Conservation (phyloP, 495 filamentous ascomycete species). For the Lasiosphaeriaceae sp. region DNA sequence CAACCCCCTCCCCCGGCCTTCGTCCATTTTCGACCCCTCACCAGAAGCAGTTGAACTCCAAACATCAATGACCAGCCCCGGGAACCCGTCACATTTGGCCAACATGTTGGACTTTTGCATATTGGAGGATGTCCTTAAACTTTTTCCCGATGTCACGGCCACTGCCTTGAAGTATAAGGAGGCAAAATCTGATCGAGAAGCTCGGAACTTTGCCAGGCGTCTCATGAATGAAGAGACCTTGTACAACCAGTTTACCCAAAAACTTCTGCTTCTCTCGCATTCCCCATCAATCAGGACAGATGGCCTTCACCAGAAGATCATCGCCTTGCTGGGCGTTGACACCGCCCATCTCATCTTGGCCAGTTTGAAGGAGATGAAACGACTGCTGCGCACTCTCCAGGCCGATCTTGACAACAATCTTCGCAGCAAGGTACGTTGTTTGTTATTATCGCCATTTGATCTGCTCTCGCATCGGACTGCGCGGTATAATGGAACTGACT, state of each 20-base stretch:
- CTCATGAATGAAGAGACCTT: constrained; percentile 1
- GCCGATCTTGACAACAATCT: no score
- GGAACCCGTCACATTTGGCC: background rate
- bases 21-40: no score
- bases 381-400: no score
- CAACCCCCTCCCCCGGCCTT: no score
- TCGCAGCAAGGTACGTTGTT: no score
- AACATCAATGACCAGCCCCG: background rate
- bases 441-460: no score
- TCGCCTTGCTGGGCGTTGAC: background rate
- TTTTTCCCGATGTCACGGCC: constrained; percentile 5
- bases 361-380: no score
- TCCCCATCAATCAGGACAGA: background rate
- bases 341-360: background rate
- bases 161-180: background rate
- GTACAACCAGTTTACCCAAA: constrained; percentile 3
- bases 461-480: no score
- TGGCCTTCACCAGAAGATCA: constrained; percentile 1
- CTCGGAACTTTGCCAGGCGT: background rate
- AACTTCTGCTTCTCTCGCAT: background rate
- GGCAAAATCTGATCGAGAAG: background rate
- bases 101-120: constrained; percentile 5
- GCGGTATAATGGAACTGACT: no score
- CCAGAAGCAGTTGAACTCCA: no score
- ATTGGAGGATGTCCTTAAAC: background rate